Base-by-base conservation (phyloP, 2,329 filamentous ascomycete genomes). In the Fusarium sp. region DNA sequence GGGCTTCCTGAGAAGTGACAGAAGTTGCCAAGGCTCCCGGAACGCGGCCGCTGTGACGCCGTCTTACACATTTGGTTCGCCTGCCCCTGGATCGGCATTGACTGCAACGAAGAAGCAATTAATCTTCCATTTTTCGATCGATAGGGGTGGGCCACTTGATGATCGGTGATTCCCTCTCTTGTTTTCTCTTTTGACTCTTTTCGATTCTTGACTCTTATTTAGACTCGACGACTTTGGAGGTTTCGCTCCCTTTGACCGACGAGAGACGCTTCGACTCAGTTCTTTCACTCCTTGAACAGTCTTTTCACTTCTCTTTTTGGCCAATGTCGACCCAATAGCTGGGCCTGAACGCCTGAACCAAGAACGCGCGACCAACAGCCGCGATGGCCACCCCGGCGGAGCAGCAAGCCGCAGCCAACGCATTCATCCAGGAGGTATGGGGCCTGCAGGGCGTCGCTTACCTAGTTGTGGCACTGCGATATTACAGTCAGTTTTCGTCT, bases 341-440 rank as follows among this genome's bases (percentile, higher is more conserved):
- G 18, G 9, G 27, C 4, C 27, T 34, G 37, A 13, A 54, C 36
- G 41, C 7, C 41, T 46, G 6, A 53, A 27, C 12, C 27, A 3
- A 31, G 7, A 30, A 44, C 12, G 54, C 23, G 12, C 28, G 16
- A 30, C 30, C 39, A 7, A 7, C 15, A 16, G 13, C 30, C 28
- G 55, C 16, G 18, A 60, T 60, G 57, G 57, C 57, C 6, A 60
- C 57, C 8, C 47, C 57, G 8, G 57, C 41, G 9, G 57, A 60
- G 48, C 57, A 60, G 12, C 57, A 60, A 16, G 57, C 48, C 3
- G 57, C 57, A 8, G 48, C 57, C 31, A 60, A 60, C 12, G 40
- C 57, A 5, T 60, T 60, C 15, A 54, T 60, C 4, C 57, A 54
- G 10, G 57, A 60, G 28, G 57, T 60, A 46, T 60, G 57, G 57